These are phyloP conservation scores for Punctularia strigosozonata DNA, from an alignment of 768 basidiomycete species.

Conservation along the genomic window DNA sequence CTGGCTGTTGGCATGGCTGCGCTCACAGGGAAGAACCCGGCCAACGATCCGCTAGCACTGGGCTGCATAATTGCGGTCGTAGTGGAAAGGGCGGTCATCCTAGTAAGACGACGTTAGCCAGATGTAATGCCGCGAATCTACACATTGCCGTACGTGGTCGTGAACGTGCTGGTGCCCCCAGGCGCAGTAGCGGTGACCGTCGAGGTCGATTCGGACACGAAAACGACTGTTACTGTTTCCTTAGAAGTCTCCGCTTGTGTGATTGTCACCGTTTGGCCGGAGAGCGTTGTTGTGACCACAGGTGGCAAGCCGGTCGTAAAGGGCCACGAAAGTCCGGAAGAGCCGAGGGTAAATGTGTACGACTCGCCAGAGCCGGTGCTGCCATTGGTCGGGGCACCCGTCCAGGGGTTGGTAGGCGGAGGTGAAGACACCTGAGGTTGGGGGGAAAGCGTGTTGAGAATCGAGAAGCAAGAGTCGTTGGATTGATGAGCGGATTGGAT, in stretches of 20 bases:
- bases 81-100: constrained; percentile 5
- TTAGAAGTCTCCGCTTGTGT: constrained; percentile 11
- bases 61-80: constrained; percentile 11
- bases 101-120: background rate
- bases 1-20: background rate
- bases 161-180: constrained; percentile 7
- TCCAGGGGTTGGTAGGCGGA: constrained; percentile 19
- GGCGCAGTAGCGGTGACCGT: constrained; percentile 14
- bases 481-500: constrained; percentile 20
- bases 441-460: constrained; percentile 13
- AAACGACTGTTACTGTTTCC: constrained; percentile 12
- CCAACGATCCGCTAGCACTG: constrained; percentile 6
- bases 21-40: constrained; percentile 15
- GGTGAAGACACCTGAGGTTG: constrained; percentile 23
- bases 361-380: background rate
- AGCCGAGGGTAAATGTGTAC: constrained; percentile 7
- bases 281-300: constrained; percentile 8
- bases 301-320: constrained; percentile 4
- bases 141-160: constrained; percentile 5
- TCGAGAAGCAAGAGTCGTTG: constrained; percentile 14
- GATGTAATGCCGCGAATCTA: background rate
- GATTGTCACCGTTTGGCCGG: constrained; percentile 8
- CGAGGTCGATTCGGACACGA: constrained; percentile 10
- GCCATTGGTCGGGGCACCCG: constrained; percentile 2
- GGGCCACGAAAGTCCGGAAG: constrained; percentile 8